A percentile compares a stretch with the other conserved stretches of the same genome.
Evolutionary conservation across 116 monocot species (phyloP).

Genomic region (Cymodocea nodosa): DNA sequence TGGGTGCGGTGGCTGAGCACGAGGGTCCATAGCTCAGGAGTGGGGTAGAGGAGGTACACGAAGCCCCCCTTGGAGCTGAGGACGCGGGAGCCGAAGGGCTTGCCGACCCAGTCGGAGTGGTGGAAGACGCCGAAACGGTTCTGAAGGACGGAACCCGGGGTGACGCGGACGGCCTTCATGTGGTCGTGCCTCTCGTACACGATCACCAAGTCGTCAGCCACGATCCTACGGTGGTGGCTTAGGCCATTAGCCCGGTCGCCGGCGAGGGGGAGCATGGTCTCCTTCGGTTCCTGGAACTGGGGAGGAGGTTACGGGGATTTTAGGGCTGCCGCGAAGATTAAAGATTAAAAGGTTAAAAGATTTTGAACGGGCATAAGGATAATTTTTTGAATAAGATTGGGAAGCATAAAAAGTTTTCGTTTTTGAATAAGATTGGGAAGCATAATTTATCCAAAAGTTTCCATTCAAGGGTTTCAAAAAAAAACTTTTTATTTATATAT

Average conservation of each 20-base stretch:
- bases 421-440: too few relatives aligned
- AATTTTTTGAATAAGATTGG: too few relatives aligned
- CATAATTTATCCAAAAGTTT: too few relatives aligned
- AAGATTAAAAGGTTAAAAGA: too few relatives aligned
- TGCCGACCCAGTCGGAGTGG: constrained; percentile 91
- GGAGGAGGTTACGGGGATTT: too few relatives aligned
- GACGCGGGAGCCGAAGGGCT: constrained; percentile 67
- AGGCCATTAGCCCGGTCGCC: constrained; percentile 1
- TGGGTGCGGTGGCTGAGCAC: constrained; percentile 87
- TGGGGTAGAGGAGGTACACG: constrained; percentile 71
- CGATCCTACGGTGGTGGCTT: constrained; percentile 35
- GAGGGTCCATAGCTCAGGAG: constrained; percentile 90
- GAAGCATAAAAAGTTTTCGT: too few relatives aligned
- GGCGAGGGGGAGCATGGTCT: constrained; percentile 1
- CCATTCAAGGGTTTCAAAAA: too few relatives aligned
- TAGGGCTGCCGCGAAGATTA: too few relatives aligned
- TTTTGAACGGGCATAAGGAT: too few relatives aligned
- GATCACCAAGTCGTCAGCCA: constrained; percentile 62
- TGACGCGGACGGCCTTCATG: constrained; percentile 61
- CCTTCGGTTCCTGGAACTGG: not conserved
- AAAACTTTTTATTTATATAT: too few relatives aligned
- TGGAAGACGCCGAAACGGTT: constrained; percentile 86
- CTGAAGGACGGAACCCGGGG: constrained; percentile 39
- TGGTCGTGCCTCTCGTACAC: constrained; percentile 86
- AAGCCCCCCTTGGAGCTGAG: constrained; percentile 66